Evolutionary conservation across 495 filamentous ascomycete species (phyloP), one percentile per base, ranked within the genome.

Genomic region (Poronia punctata): DNA sequence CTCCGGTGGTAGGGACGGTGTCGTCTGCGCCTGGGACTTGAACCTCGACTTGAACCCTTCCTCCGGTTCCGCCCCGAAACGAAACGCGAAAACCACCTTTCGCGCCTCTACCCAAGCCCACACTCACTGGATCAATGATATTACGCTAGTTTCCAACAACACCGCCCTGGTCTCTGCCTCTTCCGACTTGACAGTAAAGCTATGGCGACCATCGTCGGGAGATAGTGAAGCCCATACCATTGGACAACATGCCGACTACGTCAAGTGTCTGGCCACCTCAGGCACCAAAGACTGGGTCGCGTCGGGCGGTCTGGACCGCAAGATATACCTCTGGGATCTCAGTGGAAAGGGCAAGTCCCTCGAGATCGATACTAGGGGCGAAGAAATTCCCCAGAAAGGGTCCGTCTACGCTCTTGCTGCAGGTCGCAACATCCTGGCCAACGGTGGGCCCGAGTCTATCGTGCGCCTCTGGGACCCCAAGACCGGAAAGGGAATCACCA

Each of bases 111-210:
- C 89, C n/a, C 88, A 96, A 54, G 93, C 92, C 9, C 92, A 98
- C 59, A 97, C 89, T 19, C 90, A 97, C 62, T 97, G 92, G 92
- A 84, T 98, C 60, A 97, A 97, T 57, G 90, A 97, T 53, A 86
- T 98, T 43, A 78, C 81, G n/a, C 77, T 97, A 38, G 81, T 84
- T 19, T 75, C 88, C 51, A 78, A 82, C 35, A 86, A 95, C 57
- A 74, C 79, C 12, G 87, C 87, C 5, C 69, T 98, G 8, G 84
- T 96, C 6, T 95, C 93, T 8, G 90, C 88, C 15, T 97, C 92
- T 4, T 96, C 93, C 9, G 92, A 98, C 62, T 81, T 93, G 21
- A 89, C 86, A 7, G 90, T 98, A 34, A 87, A 93, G 61, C 70
- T 94, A 57, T 98, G 92, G 92, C 78, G 89, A 45, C 92, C 92